Evolutionary conservation across 768 basidiomycete species (phyloP).

Genomic region (Leccinum aurantiacum): DNA sequence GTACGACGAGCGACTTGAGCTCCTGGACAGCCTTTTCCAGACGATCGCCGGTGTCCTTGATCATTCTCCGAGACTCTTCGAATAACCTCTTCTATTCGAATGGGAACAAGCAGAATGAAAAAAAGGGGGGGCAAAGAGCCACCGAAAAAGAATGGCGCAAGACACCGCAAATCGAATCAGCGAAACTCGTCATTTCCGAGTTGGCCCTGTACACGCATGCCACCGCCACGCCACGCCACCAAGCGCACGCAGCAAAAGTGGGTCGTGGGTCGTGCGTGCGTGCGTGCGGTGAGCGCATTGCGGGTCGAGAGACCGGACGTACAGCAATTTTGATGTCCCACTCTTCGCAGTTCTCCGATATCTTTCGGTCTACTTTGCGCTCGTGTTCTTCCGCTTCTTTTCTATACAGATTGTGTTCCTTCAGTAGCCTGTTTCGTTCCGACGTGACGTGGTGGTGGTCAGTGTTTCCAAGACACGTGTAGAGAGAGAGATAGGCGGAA

Average conservation of each 20-base stretch:
- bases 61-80: slow-evolving; percentile 82
- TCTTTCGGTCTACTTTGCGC: slow-evolving; percentile 59
- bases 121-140: slow-evolving; percentile 7
- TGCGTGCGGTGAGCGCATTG: not conserved
- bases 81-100: slow-evolving; percentile 56
- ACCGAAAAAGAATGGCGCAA: slow-evolving; percentile 13
- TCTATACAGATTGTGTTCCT: slow-evolving; percentile 66
- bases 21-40: slow-evolving; percentile 64
- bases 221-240: slow-evolving; percentile 10
- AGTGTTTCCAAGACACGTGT: slow-evolving; percentile 1
- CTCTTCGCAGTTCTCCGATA: slow-evolving; percentile 60
- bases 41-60: slow-evolving; percentile 60
- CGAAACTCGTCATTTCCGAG: slow-evolving; percentile 26
- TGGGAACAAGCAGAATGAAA: not conserved
- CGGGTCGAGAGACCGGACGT: slow-evolving; percentile 30
- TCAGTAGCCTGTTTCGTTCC: slow-evolving; percentile 49
- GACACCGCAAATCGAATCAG: slow-evolving; percentile 20
- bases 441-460: slow-evolving; percentile 13
- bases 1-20: slow-evolving; percentile 64
- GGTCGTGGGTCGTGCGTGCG: slow-evolving; percentile 2
- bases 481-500: slow-evolving; percentile 15
- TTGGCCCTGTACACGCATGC: slow-evolving; percentile 20
- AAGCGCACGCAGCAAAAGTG: slow-evolving; percentile 17
- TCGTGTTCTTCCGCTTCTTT: slow-evolving; percentile 63
- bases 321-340: slow-evolving; percentile 81